These are phyloP conservation scores for Phytopythium vexans DNA, from an alignment of 352 stramenopile genomes.

Conservation along the genomic window DNA sequence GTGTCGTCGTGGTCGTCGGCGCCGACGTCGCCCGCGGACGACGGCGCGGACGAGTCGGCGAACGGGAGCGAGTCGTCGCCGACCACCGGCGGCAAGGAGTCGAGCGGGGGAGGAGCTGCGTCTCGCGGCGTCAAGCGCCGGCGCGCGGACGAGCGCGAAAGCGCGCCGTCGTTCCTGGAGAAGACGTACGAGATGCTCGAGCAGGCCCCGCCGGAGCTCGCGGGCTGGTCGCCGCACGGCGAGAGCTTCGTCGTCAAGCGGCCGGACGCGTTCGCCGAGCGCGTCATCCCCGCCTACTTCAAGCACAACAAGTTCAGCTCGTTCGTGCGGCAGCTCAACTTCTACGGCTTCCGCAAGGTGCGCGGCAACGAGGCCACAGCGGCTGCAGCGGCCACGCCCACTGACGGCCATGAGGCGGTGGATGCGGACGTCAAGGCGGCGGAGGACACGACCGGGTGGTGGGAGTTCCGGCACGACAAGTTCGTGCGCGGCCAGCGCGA, in stretches of 20 bases:
- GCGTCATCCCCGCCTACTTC: slow-evolving; percentile 89
- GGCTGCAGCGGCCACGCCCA: slow-evolving; percentile 1
- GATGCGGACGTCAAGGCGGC: slow-evolving; percentile 29
- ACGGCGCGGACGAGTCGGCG: slow-evolving; percentile 24
- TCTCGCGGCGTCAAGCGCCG: slow-evolving; percentile 24
- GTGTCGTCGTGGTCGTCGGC: slow-evolving; percentile 22
- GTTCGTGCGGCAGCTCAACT: slow-evolving; percentile 92
- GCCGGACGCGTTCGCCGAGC: slow-evolving; percentile 75
- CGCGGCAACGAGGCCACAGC: slow-evolving; percentile 11
- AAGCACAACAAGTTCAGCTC: slow-evolving; percentile 92
- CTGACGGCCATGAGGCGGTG: not conserved
- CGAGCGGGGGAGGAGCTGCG: not conserved
- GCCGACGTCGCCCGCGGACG: slow-evolving; percentile 29
- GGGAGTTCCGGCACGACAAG: slow-evolving; percentile 86
- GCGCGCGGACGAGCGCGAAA: slow-evolving; percentile 25
- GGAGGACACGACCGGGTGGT: slow-evolving; percentile 33
- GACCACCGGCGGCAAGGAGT: not conserved
- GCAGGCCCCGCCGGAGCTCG: slow-evolving; percentile 63
- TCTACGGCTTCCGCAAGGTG: slow-evolving; percentile 90
- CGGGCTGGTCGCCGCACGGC: slow-evolving; percentile 69
- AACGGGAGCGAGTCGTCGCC: slow-evolving; percentile 16
- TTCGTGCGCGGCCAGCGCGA: slow-evolving; percentile 69
- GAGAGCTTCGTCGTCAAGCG: slow-evolving; percentile 91
- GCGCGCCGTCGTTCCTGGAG: slow-evolving; percentile 75
- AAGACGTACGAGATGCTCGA: slow-evolving; percentile 92